Conservation (phyloP, 441 rosid species). For the Manihot esculenta region DNA sequence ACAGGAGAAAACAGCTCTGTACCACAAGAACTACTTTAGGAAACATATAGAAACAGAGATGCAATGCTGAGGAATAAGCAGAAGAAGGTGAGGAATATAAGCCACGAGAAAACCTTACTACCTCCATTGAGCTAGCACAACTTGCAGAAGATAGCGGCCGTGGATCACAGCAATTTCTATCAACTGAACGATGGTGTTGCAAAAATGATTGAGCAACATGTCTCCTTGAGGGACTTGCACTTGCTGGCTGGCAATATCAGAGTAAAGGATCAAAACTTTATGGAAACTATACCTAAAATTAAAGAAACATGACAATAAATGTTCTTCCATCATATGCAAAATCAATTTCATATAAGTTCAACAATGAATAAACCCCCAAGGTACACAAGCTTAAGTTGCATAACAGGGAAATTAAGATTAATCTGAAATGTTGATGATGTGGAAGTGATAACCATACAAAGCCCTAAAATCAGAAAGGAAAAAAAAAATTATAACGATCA, state of each 20-base stretch:
- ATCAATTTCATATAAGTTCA: background rate
- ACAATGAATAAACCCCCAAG: background rate
- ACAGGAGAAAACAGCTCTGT: background rate
- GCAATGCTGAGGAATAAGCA: background rate
- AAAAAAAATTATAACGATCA: too few species aligned
- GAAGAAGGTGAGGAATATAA: background rate
- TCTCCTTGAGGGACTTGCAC: slow-evolving; percentile 52
- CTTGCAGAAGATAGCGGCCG: slow-evolving; percentile 58
- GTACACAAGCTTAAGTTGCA: background rate
- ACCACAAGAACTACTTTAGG: background rate
- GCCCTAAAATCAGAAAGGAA: background rate
- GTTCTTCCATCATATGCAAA: background rate
- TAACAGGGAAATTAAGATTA: background rate
- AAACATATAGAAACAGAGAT: background rate
- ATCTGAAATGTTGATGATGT: background rate
- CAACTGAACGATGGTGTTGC: slow-evolving; percentile 39
- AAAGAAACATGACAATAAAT: background rate
- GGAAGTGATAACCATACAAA: background rate
- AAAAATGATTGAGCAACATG: slow-evolving; percentile 34
- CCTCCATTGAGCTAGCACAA: slow-evolving; percentile 62
- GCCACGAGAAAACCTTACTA: slow-evolving; percentile 17
- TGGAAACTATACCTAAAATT: background rate
- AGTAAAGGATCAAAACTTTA: slow-evolving; percentile 16
- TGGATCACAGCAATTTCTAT: slow-evolving; percentile 32
- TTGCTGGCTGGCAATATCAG: slow-evolving; percentile 52